These are phyloP conservation scores for Candida sp. DNA, from an alignment of 1,139 yeast genomes.

Conservation along the genomic window DNA sequence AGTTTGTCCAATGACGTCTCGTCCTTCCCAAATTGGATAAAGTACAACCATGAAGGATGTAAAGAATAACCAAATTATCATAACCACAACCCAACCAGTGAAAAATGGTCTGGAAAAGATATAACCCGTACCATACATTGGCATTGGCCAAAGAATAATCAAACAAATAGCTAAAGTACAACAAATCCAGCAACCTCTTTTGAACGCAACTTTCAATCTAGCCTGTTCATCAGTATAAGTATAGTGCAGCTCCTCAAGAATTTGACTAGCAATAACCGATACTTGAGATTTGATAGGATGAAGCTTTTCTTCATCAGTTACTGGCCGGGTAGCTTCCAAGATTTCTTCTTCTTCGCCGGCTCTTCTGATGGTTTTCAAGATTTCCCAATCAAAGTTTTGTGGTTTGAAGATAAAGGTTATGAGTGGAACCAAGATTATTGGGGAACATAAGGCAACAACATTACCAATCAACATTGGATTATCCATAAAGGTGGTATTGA, in stretches of 20 bases:
- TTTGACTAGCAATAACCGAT: conserved; percentile 39
- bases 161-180: conserved; percentile 55
- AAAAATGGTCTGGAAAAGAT: conserved; percentile 69
- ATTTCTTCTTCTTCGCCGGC: conserved; percentile 70
- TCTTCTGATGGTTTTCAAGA: conserved; percentile 52
- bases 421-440: conserved; percentile 64
- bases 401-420: conserved; percentile 63
- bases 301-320: conserved; percentile 33
- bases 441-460: conserved; percentile 75
- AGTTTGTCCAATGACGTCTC: conserved; percentile 59
- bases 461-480: conserved; percentile 87
- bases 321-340: conserved; percentile 30
- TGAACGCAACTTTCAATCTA: conserved; percentile 48
- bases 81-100: conserved; percentile 80
- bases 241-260: conserved; percentile 34
- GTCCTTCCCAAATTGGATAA: conserved; percentile 67
- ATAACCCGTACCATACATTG: conserved; percentile 76
- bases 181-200: conserved; percentile 53
- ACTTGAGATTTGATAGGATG: conserved; percentile 37
- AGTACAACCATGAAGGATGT: conserved; percentile 54
- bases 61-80: conserved; percentile 68
- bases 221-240: conserved; percentile 41
- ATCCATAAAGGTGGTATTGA: conserved; percentile 68
- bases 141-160: conserved; percentile 81
- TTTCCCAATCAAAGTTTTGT: conserved; percentile 72